phyloP scores from a whole-genome alignment of 1,139 yeast species.

The Yamadazyma spencermartinsiae region DNA sequence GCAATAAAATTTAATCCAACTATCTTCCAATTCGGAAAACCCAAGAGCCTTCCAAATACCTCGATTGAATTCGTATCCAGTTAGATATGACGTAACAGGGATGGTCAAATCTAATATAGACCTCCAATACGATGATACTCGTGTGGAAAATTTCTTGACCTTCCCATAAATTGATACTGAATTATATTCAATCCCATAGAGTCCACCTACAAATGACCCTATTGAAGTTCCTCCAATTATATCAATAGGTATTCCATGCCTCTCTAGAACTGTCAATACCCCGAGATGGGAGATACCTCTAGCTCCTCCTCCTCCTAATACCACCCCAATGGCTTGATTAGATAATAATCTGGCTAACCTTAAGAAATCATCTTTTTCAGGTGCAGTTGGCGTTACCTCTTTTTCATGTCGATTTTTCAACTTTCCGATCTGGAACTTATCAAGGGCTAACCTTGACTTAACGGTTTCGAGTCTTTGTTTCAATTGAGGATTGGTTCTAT shows the following conservation, averaged over 20 bases:
- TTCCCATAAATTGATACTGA: slow-evolving; percentile 88
- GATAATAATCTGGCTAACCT: slow-evolving; percentile 86
- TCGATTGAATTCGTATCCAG: slow-evolving; percentile 95
- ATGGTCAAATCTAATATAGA: slow-evolving; percentile 80
- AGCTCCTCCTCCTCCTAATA: slow-evolving; percentile 97
- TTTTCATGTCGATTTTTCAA: slow-evolving; percentile 7
- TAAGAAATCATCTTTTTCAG: slow-evolving; percentile 82
- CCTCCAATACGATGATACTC: slow-evolving; percentile 87
- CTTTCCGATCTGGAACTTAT: slow-evolving; percentile 1
- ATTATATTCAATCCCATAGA: slow-evolving; percentile 90
- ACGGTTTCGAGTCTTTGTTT: slow-evolving; percentile 35
- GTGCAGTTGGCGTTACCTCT: slow-evolving; percentile 14
- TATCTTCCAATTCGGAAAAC: slow-evolving; percentile 88
- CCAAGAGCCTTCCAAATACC: slow-evolving; percentile 97
- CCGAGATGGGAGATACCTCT: slow-evolving; percentile 94
- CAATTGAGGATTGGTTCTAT: slow-evolving; percentile 35
- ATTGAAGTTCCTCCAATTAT: slow-evolving; percentile 95
- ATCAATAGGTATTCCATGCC: slow-evolving; percentile 90
- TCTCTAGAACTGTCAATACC: slow-evolving; percentile 88
- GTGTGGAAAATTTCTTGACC: slow-evolving; percentile 79
- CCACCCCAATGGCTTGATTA: slow-evolving; percentile 91
- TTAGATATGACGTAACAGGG: slow-evolving; percentile 91
- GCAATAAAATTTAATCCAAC: slow-evolving; percentile 86
- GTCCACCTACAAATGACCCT: slow-evolving; percentile 93
- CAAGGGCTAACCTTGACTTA: slow-evolving; percentile 27